phyloP scores from a whole-genome alignment of 208 protist species.

The Crithidia expoeki region DNA sequence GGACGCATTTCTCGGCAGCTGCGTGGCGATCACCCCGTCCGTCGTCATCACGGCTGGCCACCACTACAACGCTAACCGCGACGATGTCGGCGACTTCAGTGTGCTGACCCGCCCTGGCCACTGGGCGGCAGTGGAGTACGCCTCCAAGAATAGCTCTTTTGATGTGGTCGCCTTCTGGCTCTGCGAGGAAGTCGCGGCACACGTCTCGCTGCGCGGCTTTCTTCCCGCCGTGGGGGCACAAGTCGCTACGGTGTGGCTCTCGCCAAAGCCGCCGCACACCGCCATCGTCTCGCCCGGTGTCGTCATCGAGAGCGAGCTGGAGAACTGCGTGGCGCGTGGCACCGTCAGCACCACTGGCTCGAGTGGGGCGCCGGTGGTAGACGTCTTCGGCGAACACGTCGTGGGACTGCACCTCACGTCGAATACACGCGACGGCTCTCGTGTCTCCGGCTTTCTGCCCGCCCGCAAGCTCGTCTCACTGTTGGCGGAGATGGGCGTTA shows the following conservation, averaged over 20 bases:
- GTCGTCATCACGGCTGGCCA: constrained; percentile 80
- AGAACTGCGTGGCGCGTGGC: constrained; percentile 61
- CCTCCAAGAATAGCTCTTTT: constrained; percentile 55
- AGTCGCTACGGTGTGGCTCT: constrained; percentile 82
- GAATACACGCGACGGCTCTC: constrained; percentile 79
- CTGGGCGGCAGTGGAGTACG: constrained; percentile 59
- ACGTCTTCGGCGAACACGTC: constrained; percentile 77
- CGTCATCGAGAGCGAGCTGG: constrained; percentile 62
- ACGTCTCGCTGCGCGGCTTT: constrained; percentile 60
- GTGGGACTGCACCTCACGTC: constrained; percentile 86
- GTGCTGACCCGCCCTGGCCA: constrained; percentile 43
- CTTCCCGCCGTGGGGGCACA: constrained; percentile 53
- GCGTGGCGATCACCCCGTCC: constrained; percentile 60
- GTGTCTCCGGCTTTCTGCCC: constrained; percentile 79
- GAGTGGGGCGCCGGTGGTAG: constrained; percentile 83
- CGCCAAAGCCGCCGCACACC: constrained; percentile 77
- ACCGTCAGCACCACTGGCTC: constrained; percentile 84
- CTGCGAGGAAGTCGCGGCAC: constrained; percentile 30
- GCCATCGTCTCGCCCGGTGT: constrained; percentile 78
- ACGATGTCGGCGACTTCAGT: constrained; percentile 84
- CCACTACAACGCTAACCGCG: constrained; percentile 77
- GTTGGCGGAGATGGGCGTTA: constrained; percentile 74
- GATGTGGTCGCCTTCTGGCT: constrained; percentile 84
- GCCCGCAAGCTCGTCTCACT: constrained; percentile 73
- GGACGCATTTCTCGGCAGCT: constrained; percentile 77